Evolutionary conservation across 1,284 basidiomycete genomes (phyloP).

Genomic region (Pascua sp.): DNA sequence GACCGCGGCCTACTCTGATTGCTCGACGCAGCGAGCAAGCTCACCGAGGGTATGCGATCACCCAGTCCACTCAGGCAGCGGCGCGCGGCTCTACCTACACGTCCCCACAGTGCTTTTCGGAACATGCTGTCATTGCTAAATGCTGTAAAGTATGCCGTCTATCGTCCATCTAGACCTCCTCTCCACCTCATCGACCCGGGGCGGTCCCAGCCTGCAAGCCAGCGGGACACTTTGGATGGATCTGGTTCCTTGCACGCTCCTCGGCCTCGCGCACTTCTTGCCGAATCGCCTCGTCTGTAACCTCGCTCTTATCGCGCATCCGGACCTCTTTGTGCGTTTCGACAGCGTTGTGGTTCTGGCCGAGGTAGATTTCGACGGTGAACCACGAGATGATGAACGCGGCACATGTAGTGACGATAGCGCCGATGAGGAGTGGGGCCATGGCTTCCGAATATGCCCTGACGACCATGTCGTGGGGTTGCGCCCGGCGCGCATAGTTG

Average conservation of each 20-base stretch:
- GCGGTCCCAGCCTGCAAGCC: too few species aligned
- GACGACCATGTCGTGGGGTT: constrained; percentile 32
- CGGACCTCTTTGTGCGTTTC: constrained; percentile 30
- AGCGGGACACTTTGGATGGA: neutral
- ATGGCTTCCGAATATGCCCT: constrained; percentile 34
- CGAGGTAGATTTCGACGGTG: constrained; percentile 32
- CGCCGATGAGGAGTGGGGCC: constrained; percentile 27
- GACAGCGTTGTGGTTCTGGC: constrained; percentile 33
- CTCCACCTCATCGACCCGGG: too few species aligned
- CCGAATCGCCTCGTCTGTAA: constrained; percentile 10
- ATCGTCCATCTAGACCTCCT: too few species aligned
- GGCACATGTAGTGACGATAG: constrained; percentile 25
- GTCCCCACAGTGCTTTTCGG: too few species aligned
- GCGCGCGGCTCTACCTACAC: too few species aligned
- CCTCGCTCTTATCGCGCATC: constrained; percentile 26
- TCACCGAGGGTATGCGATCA: too few species aligned
- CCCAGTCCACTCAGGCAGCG: too few species aligned
- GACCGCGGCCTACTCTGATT: too few species aligned
- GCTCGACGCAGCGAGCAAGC: too few species aligned
- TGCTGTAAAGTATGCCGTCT: too few species aligned
- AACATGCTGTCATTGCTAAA: too few species aligned
- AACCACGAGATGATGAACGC: constrained; percentile 30
- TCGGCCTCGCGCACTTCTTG: constrained; percentile 10
- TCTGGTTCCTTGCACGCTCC: neutral
- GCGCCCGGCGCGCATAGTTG: constrained; percentile 25